These are phyloP conservation scores for Colletotrichum viniferum DNA, from an alignment of 2,329 filamentous ascomycete species.

Conservation along the genomic window DNA sequence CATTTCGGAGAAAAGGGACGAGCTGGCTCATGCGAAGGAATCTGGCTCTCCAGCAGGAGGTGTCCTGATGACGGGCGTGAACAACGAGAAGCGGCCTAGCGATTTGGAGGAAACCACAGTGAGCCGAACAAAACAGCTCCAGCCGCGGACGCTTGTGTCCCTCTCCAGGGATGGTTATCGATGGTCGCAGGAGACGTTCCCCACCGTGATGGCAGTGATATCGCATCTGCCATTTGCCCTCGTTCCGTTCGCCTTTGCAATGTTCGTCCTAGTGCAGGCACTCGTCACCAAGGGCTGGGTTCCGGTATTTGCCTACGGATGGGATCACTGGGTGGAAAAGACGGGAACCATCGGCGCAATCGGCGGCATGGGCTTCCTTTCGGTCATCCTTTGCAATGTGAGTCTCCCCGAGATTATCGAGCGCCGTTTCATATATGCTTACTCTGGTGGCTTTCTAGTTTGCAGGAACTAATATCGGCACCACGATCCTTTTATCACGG, in stretches of 20 bases:
- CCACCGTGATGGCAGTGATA: conserved; percentile 69
- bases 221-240: conserved; percentile 70
- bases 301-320: conserved; percentile 73
- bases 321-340: conserved; percentile 73
- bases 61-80: background rate
- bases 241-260: conserved; percentile 73
- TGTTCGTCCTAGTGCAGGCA: conserved; percentile 77
- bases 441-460: conserved; percentile 52
- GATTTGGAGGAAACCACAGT: background rate
- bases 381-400: conserved; percentile 74
- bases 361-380: conserved; percentile 75
- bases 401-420: conserved; percentile 31
- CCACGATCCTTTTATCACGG: conserved; percentile 73
- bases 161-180: conserved; percentile 46
- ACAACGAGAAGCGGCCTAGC: background rate
- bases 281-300: conserved; percentile 79
- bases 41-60: background rate
- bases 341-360: conserved; percentile 73
- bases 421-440: background rate
- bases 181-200: conserved; percentile 75
- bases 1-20: background rate
- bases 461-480: conserved; percentile 78
- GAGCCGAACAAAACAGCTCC: background rate
- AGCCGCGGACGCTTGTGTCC: conserved; percentile 56
- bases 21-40: background rate